Percentiles rank a stretch among this genome's conserved stretches.
phyloP scores from a whole-genome alignment of 1,139 yeast species.

The Saccharomyces uvarum region DNA sequence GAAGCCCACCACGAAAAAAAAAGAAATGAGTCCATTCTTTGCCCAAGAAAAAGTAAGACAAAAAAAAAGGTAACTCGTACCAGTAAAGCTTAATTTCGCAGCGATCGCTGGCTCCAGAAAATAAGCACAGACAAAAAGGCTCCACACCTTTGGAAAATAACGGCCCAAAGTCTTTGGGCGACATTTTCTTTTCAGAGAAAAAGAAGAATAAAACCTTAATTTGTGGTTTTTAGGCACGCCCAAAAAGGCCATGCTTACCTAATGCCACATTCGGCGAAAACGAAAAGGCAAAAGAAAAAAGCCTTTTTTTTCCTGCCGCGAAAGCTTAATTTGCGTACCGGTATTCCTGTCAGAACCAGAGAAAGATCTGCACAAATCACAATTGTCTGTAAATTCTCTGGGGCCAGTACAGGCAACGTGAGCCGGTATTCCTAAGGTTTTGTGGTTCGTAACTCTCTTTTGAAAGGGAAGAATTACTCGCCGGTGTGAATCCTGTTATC shows the following conservation, averaged over 20 bases:
- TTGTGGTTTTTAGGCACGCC: not conserved
- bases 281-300: not conserved
- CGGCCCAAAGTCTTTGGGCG: conserved; percentile 1
- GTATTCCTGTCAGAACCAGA: not conserved
- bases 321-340: not conserved
- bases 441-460: not conserved
- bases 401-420: not conserved
- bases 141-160: not conserved
- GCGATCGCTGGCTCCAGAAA: not conserved
- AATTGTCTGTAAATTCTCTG: not conserved
- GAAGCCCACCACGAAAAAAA: not conserved
- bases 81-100: not conserved
- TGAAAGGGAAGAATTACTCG: not conserved
- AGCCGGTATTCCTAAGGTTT: not conserved
- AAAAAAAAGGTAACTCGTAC: not conserved
- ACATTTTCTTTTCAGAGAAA: not conserved
- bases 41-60: not conserved
- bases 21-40: not conserved
- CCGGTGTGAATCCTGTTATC: not conserved
- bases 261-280: not conserved
- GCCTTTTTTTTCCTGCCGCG: not conserved
- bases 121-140: not conserved
- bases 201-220: not conserved
- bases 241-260: not conserved
- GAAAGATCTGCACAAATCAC: not conserved